Conservation (phyloP, 1,284 basidiomycete species). For the Sanghuangporus baumii region DNA sequence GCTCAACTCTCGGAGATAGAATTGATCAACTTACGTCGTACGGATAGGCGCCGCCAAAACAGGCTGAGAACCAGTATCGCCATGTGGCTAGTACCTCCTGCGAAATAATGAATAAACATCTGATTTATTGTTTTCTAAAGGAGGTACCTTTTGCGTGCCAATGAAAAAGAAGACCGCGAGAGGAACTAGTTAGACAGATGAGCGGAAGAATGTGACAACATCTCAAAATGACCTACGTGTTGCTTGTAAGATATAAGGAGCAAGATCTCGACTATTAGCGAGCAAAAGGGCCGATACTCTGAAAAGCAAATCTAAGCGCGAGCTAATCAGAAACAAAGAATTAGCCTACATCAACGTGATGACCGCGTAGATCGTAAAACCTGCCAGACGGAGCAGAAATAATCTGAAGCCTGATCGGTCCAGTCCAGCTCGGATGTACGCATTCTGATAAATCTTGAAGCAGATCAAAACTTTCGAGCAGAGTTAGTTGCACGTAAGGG, state of each 20-base stretch:
- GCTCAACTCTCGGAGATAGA: background rate
- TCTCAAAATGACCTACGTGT: conserved; percentile 6
- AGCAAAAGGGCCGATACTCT: conserved; percentile 14
- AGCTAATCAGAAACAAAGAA: background rate
- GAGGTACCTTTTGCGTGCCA: conserved; percentile 17
- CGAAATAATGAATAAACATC: background rate
- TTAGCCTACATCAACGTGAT: conserved; percentile 13
- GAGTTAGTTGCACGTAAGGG: background rate
- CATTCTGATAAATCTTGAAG: conserved; percentile 12
- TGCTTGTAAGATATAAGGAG: conserved; percentile 17
- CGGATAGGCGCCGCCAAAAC: background rate
- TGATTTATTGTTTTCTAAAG: background rate
- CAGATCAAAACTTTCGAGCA: conserved; percentile 12
- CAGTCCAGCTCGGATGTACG: conserved; percentile 10
- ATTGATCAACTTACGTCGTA: background rate
- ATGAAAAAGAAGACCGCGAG: conserved; percentile 15
- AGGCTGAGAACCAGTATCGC: conserved; percentile 4
- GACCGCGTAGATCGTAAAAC: conserved; percentile 16
- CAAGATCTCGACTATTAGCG: background rate
- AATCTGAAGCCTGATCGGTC: conserved; percentile 6
- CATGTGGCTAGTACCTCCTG: conserved; percentile 15
- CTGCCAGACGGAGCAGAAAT: conserved; percentile 14
- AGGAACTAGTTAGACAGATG: conserved; percentile 9
- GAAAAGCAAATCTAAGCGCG: background rate
- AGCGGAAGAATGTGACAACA: background rate